Evolutionary conservation across 106 monocot species (phyloP).

Genomic region (Cymbidium sinense): DNA sequence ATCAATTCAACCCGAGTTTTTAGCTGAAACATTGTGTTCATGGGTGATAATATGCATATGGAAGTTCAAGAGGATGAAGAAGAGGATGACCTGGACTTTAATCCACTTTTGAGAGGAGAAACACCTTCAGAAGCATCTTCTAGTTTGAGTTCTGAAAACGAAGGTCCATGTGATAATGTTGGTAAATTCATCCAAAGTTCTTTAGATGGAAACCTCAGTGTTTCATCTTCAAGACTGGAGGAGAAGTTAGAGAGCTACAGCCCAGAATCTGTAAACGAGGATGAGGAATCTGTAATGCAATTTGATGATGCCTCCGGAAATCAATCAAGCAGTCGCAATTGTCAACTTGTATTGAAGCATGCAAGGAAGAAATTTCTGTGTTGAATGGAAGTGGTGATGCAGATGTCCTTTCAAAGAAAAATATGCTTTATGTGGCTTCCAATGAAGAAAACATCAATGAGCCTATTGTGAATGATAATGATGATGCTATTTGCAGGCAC

Average conservation of each 20-base stretch:
- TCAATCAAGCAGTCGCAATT: background rate
- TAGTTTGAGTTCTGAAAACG: constrained; percentile 60
- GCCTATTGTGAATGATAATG: background rate
- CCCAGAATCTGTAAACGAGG: constrained; percentile 17
- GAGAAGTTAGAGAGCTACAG: background rate
- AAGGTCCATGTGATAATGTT: constrained; percentile 10
- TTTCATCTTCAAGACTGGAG: constrained; percentile 4
- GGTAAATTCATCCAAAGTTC: constrained; percentile 5
- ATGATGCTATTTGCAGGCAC: constrained; percentile 81
- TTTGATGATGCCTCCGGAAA: background rate
- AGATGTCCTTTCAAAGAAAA: constrained; percentile 8
- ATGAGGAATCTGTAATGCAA: constrained; percentile 29
- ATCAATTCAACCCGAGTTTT: background rate
- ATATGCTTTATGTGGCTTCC: background rate
- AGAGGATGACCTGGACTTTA: constrained; percentile 63
- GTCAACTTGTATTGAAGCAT: background rate
- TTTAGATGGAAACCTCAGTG: constrained; percentile 5
- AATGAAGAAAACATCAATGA: constrained; percentile 1
- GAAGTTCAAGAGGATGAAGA: constrained; percentile 60
- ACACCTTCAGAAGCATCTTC: constrained; percentile 55
- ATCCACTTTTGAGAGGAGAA: constrained; percentile 51
- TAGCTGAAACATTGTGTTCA: background rate
- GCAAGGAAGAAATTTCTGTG: background rate
- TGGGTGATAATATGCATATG: constrained; percentile 22
- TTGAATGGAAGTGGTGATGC: constrained; percentile 7